Base-by-base conservation (phyloP, 495 filamentous ascomycete species). In the Halenospora varia region DNA sequence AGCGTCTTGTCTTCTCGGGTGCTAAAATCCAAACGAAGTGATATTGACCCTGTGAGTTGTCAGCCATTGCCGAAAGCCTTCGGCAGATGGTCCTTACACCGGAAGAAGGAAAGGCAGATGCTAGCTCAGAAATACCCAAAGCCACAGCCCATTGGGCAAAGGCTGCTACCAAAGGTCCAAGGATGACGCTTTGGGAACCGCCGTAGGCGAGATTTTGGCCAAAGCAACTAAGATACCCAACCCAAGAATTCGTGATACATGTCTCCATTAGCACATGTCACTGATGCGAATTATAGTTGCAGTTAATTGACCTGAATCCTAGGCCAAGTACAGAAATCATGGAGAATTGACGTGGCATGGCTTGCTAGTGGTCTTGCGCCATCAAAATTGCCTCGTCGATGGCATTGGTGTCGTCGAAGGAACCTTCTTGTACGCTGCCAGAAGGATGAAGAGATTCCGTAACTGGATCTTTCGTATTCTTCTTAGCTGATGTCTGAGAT, bases 91-190 rank as follows among this genome's bases (percentile, higher is more conserved):
- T 40, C n/a, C n/a, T 40, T 40, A 40, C 35, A 0, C 49, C 35
- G 18, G 13, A 13, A 11, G 46, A 23, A 26, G 24, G 18, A 15
- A 17, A 45, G 77, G 82, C 82, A 1, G 76, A 81, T 17, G 76
- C 79, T 75, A 82, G 79, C 56, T 82, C 79, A 1, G 77, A 73
- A 42, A 84, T 68, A 40, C 73, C 77, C 10, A 74, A 69, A 55
- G 77, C 76, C 13, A 82, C 74, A n/a, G 77, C 69, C 4, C 68
- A 40, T n/a, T 48, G 44, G 19, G 41, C 25, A n/a, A 56, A 51
- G 10, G 49, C 46, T 9, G 54, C 54, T 1, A 56, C 44, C 3
- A 56, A 19, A 17, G 50, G 54, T 51, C 54, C 54, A 18, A 50
- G 39, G 9, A 56, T 19, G 10, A 47, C 46, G 1, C 29, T 51